Base-by-base conservation (phyloP, 495 filamentous ascomycete genomes). In the Aspergillus campestris region DNA sequence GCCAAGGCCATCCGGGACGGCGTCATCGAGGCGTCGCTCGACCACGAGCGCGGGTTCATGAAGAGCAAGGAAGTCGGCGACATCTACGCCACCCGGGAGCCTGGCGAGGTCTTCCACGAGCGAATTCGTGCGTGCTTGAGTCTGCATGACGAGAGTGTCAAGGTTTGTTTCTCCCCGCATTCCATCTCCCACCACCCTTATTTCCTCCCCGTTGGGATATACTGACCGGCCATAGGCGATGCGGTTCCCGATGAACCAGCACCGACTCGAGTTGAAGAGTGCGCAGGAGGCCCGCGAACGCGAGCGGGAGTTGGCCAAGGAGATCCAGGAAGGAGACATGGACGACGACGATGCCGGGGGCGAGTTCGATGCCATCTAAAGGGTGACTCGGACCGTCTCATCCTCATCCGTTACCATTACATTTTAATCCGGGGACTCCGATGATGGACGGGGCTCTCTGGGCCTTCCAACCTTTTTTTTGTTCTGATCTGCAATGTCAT, bases 171-270 rank as follows among this genome's bases (percentile, higher is more conserved):
- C 32, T 39, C 47, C n/a, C 45, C 32, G 42, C 27, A 18, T 3
- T 38, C 38, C 8, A 27, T 13, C 42, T 12, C 31, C 32, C n/a
- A 12, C 27, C 38, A 6, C 18, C 15, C 15, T 14, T 51, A 37
- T 46, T 31, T 36, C 24, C 11, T 55, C 10, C 43, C n/a, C 45
- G 13, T 45, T 35, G 30, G 11, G 6, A 34, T 30, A 32, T 24
- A 12, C 34, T 44, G 15, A 24, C 48, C 18, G 18, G 18, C 18
- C 18, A 24, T 24, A 94, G 88, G 91, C 92, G 15, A 98, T 98
- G 92, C 77, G 94, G 11, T 98, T 95, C 72, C 92, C 92, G 7
- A 95, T 96, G 91, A 96, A 98, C 69, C 89, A 95, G 70, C 91
- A 97, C 69, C 78, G 92, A n/a, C 74, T 95, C 28, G 92, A 97